Base-by-base conservation (phyloP, 164 flowering plant species). In the Amborella trichopoda region DNA sequence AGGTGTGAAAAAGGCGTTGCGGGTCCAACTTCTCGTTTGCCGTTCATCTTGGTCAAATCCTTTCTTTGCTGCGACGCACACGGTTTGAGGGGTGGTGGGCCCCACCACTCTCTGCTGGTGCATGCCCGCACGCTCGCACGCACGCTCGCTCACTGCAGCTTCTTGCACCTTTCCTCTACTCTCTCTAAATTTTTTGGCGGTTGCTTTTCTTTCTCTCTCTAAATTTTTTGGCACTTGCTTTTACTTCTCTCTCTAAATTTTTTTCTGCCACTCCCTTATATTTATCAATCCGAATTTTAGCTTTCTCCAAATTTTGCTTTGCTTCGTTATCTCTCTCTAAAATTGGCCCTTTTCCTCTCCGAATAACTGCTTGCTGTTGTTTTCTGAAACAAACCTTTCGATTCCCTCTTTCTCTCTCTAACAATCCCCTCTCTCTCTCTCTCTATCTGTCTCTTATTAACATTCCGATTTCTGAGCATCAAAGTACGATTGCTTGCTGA, bases 211-310 rank as follows among this genome's bases (percentile, higher is more conserved):
- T 45, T 39, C 3, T 39, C 33, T 50, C 44, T 45, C 19, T 45
- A 12, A 44, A 51, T 54, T 46, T 24, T 27, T 22, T 13, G 43
- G 25, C 48, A 21, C n/a, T n/a, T n/a, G n/a, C n/a, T n/a, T n/a
- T n/a, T n/a, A n/a, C n/a, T n/a, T n/a, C n/a, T n/a, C n/a, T n/a
- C n/a, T n/a, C n/a, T n/a, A n/a, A n/a, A n/a, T n/a, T n/a, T n/a
- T n/a, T n/a, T n/a, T n/a, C n/a, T 39, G 34, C 48, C 11, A 26
- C 2, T n/a, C 10, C 41, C 22, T 28, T 24, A 27, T 23, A 12
- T 13, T 28, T 16, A 23, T 6, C 27, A 28, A 6, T n/a, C 16
- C 3, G 13, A 13, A 17, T 41, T 5, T 22, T 41, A 3, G 17
- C 24, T 21, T 41, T 41, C 6, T 21, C 11, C 12, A 16, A 32